These are phyloP conservation scores for Sesbania bispinosa DNA, from an alignment of 306 rosid species.

Conservation along the genomic window DNA sequence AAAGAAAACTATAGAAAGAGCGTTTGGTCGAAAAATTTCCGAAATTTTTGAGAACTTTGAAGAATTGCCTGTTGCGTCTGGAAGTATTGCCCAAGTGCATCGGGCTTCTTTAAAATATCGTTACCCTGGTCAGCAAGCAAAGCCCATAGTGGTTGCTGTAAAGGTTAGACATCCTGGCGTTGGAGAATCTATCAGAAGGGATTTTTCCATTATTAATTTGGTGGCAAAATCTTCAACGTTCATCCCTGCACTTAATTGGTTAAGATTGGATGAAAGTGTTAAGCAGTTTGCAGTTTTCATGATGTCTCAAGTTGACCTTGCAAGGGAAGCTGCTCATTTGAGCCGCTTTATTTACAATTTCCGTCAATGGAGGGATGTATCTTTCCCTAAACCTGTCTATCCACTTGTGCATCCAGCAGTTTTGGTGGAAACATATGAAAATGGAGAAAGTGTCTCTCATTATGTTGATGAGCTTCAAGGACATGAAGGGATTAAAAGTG, in stretches of 20 bases:
- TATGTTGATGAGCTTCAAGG: conserved; percentile 79
- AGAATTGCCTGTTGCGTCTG: conserved; percentile 84
- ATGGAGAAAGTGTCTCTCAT: conserved; percentile 76
- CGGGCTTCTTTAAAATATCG: conserved; percentile 74
- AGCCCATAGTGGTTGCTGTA: conserved; percentile 75
- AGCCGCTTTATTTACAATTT: conserved; percentile 86
- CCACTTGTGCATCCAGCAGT: conserved; percentile 93
- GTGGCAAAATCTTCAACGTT: conserved; percentile 64
- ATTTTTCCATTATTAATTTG: conserved; percentile 65
- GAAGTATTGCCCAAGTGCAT: conserved; percentile 88
- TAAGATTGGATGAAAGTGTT: conserved; percentile 88
- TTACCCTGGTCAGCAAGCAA: conserved; percentile 67
- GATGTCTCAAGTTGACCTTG: conserved; percentile 96
- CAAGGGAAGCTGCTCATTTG: conserved; percentile 91
- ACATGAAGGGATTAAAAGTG: conserved; percentile 58
- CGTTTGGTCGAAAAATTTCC: conserved; percentile 70
- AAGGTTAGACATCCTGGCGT: conserved; percentile 94
- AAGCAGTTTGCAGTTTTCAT: conserved; percentile 85
- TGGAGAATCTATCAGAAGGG: conserved; percentile 86
- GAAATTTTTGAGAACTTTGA: conserved; percentile 83
- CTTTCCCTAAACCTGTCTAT: conserved; percentile 83
- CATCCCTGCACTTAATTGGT: conserved; percentile 71
- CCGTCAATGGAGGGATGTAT: conserved; percentile 77
- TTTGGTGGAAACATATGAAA: conserved; percentile 81
- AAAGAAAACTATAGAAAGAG: conserved; percentile 69